Evolutionary conservation across 2,329 filamentous ascomycete species (phyloP).

Genomic region (Xylariaceae sp.): DNA sequence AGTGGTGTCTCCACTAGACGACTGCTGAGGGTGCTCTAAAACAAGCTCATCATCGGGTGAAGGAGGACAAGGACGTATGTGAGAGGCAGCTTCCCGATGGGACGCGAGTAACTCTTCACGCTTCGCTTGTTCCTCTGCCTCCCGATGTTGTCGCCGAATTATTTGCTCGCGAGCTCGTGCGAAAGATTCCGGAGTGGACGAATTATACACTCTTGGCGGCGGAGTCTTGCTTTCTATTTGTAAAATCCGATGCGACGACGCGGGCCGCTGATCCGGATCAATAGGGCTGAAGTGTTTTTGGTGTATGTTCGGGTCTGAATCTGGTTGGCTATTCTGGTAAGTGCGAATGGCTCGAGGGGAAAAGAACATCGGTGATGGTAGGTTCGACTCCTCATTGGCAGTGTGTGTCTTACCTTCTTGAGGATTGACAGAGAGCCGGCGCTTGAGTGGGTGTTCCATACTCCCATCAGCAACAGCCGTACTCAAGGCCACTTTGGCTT

Average conservation of each 20-base stretch:
- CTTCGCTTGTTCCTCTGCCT: constrained; percentile 38
- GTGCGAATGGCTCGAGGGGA: constrained; percentile 42
- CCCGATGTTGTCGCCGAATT: constrained; percentile 38
- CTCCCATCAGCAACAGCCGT: constrained; percentile 64
- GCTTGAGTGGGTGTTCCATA: constrained; percentile 51
- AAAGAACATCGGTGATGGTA: constrained; percentile 44
- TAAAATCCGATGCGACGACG: constrained; percentile 50
- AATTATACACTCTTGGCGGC: constrained; percentile 40
- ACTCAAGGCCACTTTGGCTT: constrained; percentile 65
- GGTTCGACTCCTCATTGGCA: constrained; percentile 30
- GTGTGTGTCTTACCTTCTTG: constrained; percentile 41
- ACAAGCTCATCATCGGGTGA: constrained; percentile 50
- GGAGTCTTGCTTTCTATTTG: constrained; percentile 43
- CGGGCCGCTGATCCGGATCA: constrained; percentile 49
- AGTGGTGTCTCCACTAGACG: constrained; percentile 45
- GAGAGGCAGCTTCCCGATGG: constrained; percentile 32
- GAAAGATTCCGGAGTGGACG: constrained; percentile 45
- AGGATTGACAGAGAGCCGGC: constrained; percentile 51
- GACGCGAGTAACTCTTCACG: constrained; percentile 31
- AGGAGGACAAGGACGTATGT: constrained; percentile 44
- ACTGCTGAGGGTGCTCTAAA: constrained; percentile 34
- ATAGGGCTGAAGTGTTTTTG: constrained; percentile 39
- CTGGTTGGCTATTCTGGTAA: constrained; percentile 48
- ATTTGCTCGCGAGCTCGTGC: constrained; percentile 40
- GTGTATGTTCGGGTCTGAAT: constrained; percentile 50